phyloP scores from a whole-genome alignment of 1,284 basidiomycete species.

The Sporisorium reilianum region DNA sequence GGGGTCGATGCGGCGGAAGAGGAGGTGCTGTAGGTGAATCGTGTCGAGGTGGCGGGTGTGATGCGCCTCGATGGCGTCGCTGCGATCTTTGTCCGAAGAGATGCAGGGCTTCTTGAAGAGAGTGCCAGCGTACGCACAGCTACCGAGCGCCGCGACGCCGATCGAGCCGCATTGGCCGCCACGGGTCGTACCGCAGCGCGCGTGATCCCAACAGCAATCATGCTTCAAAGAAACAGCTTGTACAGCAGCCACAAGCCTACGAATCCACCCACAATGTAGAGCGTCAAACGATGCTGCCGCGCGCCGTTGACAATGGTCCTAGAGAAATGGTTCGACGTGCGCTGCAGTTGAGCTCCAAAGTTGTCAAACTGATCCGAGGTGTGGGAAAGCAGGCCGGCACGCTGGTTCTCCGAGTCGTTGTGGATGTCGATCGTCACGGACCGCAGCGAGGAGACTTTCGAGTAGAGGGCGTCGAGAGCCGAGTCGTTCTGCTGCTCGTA shows the following conservation, averaged over 20 bases:
- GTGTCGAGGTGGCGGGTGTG: not conserved
- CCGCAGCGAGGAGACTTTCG: conserved; percentile 60
- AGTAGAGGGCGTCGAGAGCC: conserved; percentile 60
- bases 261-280: conserved; percentile 54
- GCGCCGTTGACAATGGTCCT: conserved; percentile 48
- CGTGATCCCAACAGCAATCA: not conserved
- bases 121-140: conserved; percentile 2
- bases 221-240: conserved; percentile 49
- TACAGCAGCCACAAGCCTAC: conserved; percentile 58
- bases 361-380: conserved; percentile 57
- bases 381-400: conserved; percentile 31
- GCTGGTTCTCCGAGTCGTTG: conserved; percentile 61
- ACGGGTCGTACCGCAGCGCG: not conserved
- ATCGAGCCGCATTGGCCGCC: not conserved
- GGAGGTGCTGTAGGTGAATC: conserved; percentile 11
- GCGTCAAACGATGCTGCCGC: conserved; percentile 51
- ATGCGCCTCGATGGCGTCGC: not conserved
- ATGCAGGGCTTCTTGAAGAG: not conserved
- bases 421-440: conserved; percentile 65
- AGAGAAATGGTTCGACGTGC: conserved; percentile 54
- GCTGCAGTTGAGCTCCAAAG: conserved; percentile 36
- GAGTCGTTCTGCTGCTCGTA: conserved; percentile 67
- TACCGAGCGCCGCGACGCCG: not conserved
- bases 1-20: conserved; percentile 4
- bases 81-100: not conserved